phyloP scores from a whole-genome alignment of 2,329 filamentous ascomycete species.

The Aspergillus tanneri region DNA sequence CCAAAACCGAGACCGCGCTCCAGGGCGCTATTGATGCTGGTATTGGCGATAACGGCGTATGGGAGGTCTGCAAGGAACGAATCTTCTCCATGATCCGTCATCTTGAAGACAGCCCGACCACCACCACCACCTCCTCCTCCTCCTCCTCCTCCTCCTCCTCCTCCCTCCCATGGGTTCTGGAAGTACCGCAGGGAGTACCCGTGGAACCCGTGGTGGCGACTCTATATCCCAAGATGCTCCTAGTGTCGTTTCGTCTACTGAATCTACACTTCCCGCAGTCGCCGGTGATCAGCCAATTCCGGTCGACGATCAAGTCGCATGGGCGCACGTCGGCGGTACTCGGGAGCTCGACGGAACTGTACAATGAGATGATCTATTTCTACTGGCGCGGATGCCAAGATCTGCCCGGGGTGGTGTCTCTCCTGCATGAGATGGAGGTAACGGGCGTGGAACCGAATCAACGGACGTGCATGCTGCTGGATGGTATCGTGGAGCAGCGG shows the following conservation, averaged over 20 bases:
- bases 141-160: background rate
- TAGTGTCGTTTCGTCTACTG: conserved; percentile 42
- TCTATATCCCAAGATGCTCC: conserved; percentile 44
- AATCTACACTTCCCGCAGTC: conserved; percentile 43
- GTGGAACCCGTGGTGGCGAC: conserved; percentile 32
- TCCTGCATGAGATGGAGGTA: conserved; percentile 47
- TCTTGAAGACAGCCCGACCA: conserved; percentile 19
- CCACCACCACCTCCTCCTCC: background rate
- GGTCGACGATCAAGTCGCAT: conserved; percentile 40
- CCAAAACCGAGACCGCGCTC: conserved; percentile 33
- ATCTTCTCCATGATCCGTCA: conserved; percentile 41
- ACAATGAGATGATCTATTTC: conserved; percentile 46
- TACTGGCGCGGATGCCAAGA: conserved; percentile 45
- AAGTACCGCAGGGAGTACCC: conserved; percentile 35
- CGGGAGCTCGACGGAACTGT: conserved; percentile 42
- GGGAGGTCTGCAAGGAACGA: conserved; percentile 40
- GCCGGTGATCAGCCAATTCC: conserved; percentile 40
- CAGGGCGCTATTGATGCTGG: conserved; percentile 27
- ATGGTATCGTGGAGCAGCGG: conserved; percentile 30
- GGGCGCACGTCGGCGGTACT: conserved; percentile 46
- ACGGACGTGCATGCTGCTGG: conserved; percentile 34
- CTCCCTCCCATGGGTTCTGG: conserved; percentile 17
- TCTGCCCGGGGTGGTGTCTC: conserved; percentile 38
- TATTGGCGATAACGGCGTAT: conserved; percentile 38
- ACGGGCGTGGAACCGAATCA: conserved; percentile 40